Evolutionary conservation across 2,329 filamentous ascomycete genomes (phyloP).

Genomic region (Aureobasidium vineae): DNA sequence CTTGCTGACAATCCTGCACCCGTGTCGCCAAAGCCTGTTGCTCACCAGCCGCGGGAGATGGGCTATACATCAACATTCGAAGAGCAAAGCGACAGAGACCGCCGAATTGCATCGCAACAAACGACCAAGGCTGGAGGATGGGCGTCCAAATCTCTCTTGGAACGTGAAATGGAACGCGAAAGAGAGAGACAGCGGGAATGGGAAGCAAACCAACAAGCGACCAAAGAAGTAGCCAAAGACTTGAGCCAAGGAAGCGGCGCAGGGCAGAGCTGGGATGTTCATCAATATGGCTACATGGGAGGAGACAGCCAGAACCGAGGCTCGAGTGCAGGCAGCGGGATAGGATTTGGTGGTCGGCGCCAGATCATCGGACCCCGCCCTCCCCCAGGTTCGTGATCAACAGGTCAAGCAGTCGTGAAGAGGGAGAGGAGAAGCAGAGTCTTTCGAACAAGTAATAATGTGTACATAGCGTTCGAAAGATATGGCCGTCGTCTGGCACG

Average conservation of each 20-base stretch:
- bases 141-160: conserved; percentile 68
- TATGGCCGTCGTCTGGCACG: neutral
- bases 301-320: conserved; percentile 70
- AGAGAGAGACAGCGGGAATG: conserved; percentile 73
- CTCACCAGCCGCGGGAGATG: conserved; percentile 51
- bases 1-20: conserved; percentile 57
- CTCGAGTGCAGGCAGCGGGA: conserved; percentile 60
- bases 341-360: conserved; percentile 63
- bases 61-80: conserved; percentile 59
- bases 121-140: conserved; percentile 62
- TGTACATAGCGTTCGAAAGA: conserved; percentile 14
- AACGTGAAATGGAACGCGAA: conserved; percentile 79
- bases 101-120: conserved; percentile 57
- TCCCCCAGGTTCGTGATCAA: conserved; percentile 38
- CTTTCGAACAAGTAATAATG: conserved; percentile 9
- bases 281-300: conserved; percentile 73
- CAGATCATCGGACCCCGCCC: conserved; percentile 79
- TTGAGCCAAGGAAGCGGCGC: conserved; percentile 62
- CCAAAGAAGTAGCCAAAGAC: conserved; percentile 55
- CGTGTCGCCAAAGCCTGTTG: conserved; percentile 38
- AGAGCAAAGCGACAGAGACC: conserved; percentile 55
- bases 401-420: neutral
- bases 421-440: neutral
- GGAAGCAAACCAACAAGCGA: conserved; percentile 70
- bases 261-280: conserved; percentile 72